phyloP scores from a whole-genome alignment of 2,329 filamentous ascomycete genomes.

The Metarhizium anisopliae region DNA sequence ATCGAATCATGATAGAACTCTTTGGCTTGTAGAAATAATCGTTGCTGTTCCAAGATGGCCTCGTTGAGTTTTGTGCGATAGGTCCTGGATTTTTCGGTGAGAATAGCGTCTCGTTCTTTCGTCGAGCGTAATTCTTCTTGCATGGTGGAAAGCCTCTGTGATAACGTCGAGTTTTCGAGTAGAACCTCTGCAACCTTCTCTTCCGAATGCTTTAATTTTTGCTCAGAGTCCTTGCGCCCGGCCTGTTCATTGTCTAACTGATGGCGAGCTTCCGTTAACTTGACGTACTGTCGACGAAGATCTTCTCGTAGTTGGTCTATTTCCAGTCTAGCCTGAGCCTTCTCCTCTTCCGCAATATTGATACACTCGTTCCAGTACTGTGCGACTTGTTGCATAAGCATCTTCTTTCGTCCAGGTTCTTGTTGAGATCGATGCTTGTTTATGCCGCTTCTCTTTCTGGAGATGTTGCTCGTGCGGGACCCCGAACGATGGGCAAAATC shows the following conservation, averaged over 20 bases:
- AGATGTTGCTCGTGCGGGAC: slow-evolving; percentile 25
- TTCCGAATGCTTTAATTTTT: slow-evolving; percentile 16
- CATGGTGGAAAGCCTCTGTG: slow-evolving; percentile 18
- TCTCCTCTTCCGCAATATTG: slow-evolving; percentile 20
- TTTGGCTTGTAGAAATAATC: slow-evolving; percentile 26
- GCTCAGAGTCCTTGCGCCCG: slow-evolving; percentile 15
- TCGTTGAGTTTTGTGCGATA: slow-evolving; percentile 34
- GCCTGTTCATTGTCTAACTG: slow-evolving; percentile 12
- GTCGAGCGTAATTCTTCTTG: slow-evolving; percentile 16
- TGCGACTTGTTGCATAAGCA: slow-evolving; percentile 23
- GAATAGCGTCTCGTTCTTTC: slow-evolving; percentile 9
- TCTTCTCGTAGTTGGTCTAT: slow-evolving; percentile 17
- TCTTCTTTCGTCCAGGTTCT: slow-evolving; percentile 17
- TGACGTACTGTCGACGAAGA: slow-evolving; percentile 10
- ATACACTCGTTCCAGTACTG: slow-evolving; percentile 26
- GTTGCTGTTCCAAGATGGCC: slow-evolving; percentile 37
- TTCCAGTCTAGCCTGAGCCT: slow-evolving; percentile 14
- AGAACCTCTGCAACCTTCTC: slow-evolving; percentile 13
- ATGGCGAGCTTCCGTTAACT: slow-evolving; percentile 11
- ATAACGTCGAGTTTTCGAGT: slow-evolving; percentile 16
- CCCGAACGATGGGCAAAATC: slow-evolving; percentile 11
- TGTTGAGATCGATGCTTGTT: slow-evolving; percentile 8
- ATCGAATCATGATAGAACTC: slow-evolving; percentile 24
- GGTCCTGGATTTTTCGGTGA: slow-evolving; percentile 24
- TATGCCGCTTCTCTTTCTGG: slow-evolving; percentile 16